Evolutionary conservation across 2,329 filamentous ascomycete genomes (phyloP).

Genomic region (Colletotrichum destructivum): DNA sequence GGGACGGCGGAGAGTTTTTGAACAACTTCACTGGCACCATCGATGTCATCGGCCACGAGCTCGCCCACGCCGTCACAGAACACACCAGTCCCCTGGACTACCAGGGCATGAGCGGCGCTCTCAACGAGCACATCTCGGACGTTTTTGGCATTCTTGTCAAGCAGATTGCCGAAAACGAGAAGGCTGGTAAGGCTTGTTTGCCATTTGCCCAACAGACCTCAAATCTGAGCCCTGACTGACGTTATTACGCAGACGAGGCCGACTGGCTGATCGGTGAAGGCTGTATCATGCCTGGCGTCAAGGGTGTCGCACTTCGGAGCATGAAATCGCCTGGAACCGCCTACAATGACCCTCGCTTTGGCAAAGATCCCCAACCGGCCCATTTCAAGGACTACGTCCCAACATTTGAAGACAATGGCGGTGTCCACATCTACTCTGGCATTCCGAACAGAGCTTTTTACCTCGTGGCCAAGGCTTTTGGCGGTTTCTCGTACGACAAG

Average conservation of each 20-base stretch:
- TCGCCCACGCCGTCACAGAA: slow-evolving; percentile 70
- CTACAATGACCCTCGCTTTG: slow-evolving; percentile 67
- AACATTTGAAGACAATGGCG: slow-evolving; percentile 64
- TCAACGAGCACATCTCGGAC: slow-evolving; percentile 72
- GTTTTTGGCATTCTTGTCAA: slow-evolving; percentile 72
- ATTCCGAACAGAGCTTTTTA: slow-evolving; percentile 73
- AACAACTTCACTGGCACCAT: slow-evolving; percentile 66
- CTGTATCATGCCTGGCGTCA: slow-evolving; percentile 65
- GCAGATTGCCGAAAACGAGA: slow-evolving; percentile 64
- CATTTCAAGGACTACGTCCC: slow-evolving; percentile 61
- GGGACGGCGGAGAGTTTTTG: slow-evolving; percentile 67
- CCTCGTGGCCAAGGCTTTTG: slow-evolving; percentile 61
- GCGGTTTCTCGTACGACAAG: slow-evolving; percentile 69
- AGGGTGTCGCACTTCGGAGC: slow-evolving; percentile 66
- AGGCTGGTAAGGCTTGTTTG: slow-evolving; percentile 45
- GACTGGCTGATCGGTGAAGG: slow-evolving; percentile 71
- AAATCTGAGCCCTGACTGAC: neutral
- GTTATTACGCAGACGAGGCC: slow-evolving; percentile 51
- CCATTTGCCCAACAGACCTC: too few relatives aligned
- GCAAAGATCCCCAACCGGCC: slow-evolving; percentile 67
- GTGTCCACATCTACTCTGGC: slow-evolving; percentile 70
- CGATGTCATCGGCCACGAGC: slow-evolving; percentile 71
- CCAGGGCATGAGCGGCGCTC: slow-evolving; percentile 65
- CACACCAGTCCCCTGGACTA: slow-evolving; percentile 66
- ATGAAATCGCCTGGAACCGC: slow-evolving; percentile 70